Conservation (phyloP, 2,329 filamentous ascomycete genomes). For the Aspergillus ibericus region DNA sequence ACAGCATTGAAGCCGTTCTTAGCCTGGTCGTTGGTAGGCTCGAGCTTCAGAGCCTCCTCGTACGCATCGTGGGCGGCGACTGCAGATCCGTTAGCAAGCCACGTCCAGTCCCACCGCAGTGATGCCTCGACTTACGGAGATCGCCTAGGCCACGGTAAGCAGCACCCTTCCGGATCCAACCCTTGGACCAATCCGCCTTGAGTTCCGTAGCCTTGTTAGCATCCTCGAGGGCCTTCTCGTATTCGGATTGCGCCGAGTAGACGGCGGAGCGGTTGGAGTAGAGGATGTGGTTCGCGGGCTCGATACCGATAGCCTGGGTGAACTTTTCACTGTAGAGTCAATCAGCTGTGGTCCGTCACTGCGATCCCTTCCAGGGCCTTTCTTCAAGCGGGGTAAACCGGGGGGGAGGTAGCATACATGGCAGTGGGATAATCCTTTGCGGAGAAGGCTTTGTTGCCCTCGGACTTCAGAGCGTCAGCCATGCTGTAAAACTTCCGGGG, state of each 20-base stretch:
- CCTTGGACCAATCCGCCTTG: conserved; percentile 98
- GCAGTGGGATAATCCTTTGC: conserved; percentile 96
- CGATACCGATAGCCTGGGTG: conserved; percentile 84
- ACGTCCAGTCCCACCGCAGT: background rate
- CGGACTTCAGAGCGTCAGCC: conserved; percentile 86
- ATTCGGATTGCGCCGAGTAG: conserved; percentile 87
- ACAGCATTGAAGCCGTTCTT: conserved; percentile 85
- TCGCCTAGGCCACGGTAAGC: conserved; percentile 87
- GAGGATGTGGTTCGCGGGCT: conserved; percentile 89
- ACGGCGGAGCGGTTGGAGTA: conserved; percentile 93
- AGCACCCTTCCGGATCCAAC: conserved; percentile 89
- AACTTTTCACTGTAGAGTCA: conserved; percentile 73
- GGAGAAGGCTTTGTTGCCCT: conserved; percentile 97
- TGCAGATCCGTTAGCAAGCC: conserved; percentile 28
- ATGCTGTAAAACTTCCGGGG: conserved; percentile 43
- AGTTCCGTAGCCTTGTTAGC: conserved; percentile 90
- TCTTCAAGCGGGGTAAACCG: conserved; percentile 23
- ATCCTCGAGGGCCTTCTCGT: conserved; percentile 79
- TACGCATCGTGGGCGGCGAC: conserved; percentile 85
- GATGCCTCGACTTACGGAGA: conserved; percentile 54
- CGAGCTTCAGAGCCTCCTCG: conserved; percentile 89
- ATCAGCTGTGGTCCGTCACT: conserved; percentile 4
- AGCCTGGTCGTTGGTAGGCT: conserved; percentile 86
- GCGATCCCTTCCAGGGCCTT: background rate
- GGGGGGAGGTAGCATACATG: conserved; percentile 69